Evolutionary conservation across 2,329 filamentous ascomycete genomes (phyloP).

Genomic region (Chrysoporthe cubensis): DNA sequence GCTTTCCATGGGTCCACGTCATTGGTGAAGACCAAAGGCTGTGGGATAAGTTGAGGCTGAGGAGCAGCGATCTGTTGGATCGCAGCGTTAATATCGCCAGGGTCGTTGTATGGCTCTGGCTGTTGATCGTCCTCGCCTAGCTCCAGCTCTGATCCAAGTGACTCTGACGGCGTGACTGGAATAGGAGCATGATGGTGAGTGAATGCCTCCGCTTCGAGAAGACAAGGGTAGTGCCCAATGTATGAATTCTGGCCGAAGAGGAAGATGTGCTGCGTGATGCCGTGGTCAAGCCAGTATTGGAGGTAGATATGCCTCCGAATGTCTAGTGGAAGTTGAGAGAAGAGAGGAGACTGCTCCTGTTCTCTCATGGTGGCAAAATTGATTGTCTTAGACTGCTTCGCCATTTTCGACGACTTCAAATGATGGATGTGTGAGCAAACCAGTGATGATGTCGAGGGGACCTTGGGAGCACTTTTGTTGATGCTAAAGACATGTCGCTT

Average conservation of each 20-base stretch:
- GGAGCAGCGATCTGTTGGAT: conserved; percentile 9
- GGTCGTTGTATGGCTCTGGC: conserved; percentile 5
- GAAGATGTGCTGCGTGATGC: conserved; percentile 20
- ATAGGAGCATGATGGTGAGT: not conserved
- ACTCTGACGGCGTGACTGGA: not conserved
- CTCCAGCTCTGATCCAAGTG: not conserved
- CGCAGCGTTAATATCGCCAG: conserved; percentile 19
- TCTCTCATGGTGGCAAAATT: not conserved
- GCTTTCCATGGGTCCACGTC: not conserved
- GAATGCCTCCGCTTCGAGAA: conserved; percentile 5
- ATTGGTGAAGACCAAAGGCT: not conserved
- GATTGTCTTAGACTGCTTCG: not conserved
- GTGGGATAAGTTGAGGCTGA: not conserved
- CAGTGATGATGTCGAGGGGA: too few species aligned
- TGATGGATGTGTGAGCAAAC: too few species aligned
- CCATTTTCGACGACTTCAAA: too few species aligned
- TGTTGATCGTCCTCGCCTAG: not conserved
- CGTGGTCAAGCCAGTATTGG: conserved; percentile 23
- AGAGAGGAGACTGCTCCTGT: conserved; percentile 28
- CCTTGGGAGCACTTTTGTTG: too few species aligned
- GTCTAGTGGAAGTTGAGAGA: conserved; percentile 25
- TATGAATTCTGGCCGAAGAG: not conserved
- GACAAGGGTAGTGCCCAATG: conserved; percentile 16
- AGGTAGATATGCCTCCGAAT: conserved; percentile 25
- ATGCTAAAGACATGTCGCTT: too few species aligned